Base-by-base conservation (phyloP, 805 yeast genomes). In the Lachancea dasiensis region DNA sequence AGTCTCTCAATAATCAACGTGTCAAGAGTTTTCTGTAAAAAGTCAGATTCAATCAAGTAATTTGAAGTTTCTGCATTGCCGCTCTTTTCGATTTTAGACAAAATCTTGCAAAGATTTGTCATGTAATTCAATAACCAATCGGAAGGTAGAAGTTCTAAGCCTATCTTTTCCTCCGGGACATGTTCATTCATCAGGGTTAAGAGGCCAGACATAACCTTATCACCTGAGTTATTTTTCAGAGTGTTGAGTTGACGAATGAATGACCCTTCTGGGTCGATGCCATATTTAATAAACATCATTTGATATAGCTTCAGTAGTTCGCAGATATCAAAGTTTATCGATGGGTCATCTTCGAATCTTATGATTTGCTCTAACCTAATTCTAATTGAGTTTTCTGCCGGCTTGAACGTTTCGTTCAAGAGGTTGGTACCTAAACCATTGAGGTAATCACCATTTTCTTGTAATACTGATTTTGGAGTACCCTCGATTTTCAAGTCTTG, bases 41-140 rank as follows among this genome's bases (percentile, higher is more conserved):
- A 65, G 11, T 56, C 47, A 1, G 51, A 51, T 37, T 65, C 65
- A 46, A 81, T 51, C 6, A 78, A 53, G 6, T 41, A 37, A 3
- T 44, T 35, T 1, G 45, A 41, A 3, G 70, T 63, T 5, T 56
- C 56, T 46, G 64, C 43, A 5, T 42, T 28, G 16, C 45, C 55
- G 35, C 61, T 61, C 24, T 61, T 56, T 19, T 75, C 77, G 44
- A 82, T 69, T 2, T 85, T 58, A 1, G 76, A 75, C 40, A 80
- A 65, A 20, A 82, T 64, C 11, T 76, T 81, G 0, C 75, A 64
- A 33, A 81, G 18, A 31, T 51, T 49, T 28, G 40, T 46, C 20
- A 60, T 69, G 47, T 80, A 77, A n/a, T 75, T 80, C 34, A 73
- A 65, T 16, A 84, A 62, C 87, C 94, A 89, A 43, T 84, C 94